phyloP scores from a whole-genome alignment of 208 protist species.

The Angomonas ambiguus region DNA sequence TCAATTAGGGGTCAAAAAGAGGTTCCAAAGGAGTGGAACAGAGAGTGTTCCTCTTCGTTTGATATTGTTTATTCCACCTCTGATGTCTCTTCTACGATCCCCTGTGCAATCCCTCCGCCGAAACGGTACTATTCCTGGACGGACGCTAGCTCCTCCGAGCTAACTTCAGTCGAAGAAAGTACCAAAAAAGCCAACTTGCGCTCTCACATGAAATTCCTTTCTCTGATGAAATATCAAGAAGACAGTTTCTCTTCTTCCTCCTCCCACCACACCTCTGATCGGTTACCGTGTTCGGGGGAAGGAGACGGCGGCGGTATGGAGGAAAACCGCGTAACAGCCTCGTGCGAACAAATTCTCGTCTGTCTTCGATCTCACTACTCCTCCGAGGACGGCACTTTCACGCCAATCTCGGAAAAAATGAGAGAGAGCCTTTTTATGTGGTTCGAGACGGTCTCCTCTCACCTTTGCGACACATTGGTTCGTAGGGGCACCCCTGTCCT shows the following conservation, averaged over 20 bases:
- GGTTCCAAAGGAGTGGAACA: background rate
- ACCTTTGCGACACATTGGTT: background rate
- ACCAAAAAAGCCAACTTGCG: background rate
- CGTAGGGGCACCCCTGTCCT: conserved; percentile 23
- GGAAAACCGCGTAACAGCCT: background rate
- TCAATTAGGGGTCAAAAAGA: no score
- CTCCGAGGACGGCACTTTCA: background rate
- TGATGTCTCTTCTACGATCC: background rate
- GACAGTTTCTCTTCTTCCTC: background rate
- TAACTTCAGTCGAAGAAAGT: background rate
- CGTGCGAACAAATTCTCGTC: background rate
- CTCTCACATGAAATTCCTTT: conserved; percentile 4
- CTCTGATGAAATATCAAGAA: background rate
- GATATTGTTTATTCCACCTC: background rate
- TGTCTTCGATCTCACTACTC: background rate
- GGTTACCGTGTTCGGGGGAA: background rate
- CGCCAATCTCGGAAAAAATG: conserved; percentile 9
- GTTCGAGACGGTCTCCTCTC: conserved; percentile 10
- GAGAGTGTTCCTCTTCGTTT: background rate
- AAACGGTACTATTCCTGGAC: background rate
- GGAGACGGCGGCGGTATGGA: no score
- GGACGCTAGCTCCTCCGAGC: background rate
- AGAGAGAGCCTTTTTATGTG: conserved; percentile 9
- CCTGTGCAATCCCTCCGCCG: background rate
- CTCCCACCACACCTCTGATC: background rate